Evolutionary conservation across 805 yeast species (phyloP).

Genomic region (Starmerella stigmatis): DNA sequence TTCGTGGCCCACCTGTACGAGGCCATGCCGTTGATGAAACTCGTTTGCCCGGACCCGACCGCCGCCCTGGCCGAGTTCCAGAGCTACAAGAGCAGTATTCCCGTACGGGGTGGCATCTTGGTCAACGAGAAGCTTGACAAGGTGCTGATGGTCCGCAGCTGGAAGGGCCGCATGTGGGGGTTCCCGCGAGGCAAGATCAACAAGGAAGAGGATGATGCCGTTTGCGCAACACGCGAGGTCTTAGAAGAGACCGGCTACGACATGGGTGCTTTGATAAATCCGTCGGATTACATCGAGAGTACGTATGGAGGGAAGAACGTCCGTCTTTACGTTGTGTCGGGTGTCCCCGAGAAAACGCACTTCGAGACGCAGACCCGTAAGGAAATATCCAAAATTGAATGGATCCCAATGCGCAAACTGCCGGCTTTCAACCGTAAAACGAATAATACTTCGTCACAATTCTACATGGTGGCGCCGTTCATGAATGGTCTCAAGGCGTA

Average conservation of each 20-base stretch:
- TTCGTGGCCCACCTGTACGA: slow-evolving; percentile 74
- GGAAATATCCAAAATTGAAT: slow-evolving; percentile 74
- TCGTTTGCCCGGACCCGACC: slow-evolving; percentile 30
- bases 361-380: slow-evolving; percentile 77
- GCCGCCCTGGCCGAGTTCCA: slow-evolving; percentile 72
- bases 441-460: slow-evolving; percentile 13
- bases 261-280: slow-evolving; percentile 54
- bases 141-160: slow-evolving; percentile 71
- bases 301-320: slow-evolving; percentile 75
- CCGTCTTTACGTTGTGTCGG: slow-evolving; percentile 64
- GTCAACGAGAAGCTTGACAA: slow-evolving; percentile 61
- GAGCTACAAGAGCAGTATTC: slow-evolving; percentile 76
- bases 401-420: slow-evolving; percentile 39
- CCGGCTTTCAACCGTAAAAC: slow-evolving; percentile 16
- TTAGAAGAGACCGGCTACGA: slow-evolving; percentile 91
- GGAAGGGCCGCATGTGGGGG: slow-evolving; percentile 74
- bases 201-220: slow-evolving; percentile 77
- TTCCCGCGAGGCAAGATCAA: slow-evolving; percentile 96
- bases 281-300: slow-evolving; percentile 67
- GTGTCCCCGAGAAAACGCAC: slow-evolving; percentile 63
- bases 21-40: slow-evolving; percentile 43
- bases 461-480: slow-evolving; percentile 34
- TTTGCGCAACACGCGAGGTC: slow-evolving; percentile 86
- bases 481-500: slow-evolving; percentile 29
- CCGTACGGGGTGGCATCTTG: slow-evolving; percentile 92